Percentiles rank a stretch among this genome's conserved stretches.
phyloP scores from a whole-genome alignment of 208 protist genomes.

The Porcisia hertigi region DNA sequence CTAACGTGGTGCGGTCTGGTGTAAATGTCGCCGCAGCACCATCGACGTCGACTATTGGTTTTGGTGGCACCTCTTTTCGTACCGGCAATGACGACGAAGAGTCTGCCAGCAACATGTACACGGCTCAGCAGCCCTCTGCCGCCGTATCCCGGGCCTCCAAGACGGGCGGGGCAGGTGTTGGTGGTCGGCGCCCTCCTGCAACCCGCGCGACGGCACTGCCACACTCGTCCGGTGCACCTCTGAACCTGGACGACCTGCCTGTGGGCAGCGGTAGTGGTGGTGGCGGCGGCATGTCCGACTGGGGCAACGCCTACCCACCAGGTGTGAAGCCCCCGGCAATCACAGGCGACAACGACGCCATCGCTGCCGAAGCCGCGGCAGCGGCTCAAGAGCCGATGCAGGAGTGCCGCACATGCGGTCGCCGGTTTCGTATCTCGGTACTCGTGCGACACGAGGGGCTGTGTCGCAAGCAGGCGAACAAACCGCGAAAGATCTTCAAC shows the following conservation, averaged over 20 bases:
- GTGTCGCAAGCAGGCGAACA: slow-evolving; percentile 57
- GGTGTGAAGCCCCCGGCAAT: slow-evolving; percentile 24
- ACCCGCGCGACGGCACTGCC: slow-evolving; percentile 1
- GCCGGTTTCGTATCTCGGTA: slow-evolving; percentile 73
- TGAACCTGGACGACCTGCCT: slow-evolving; percentile 56
- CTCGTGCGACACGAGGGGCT: slow-evolving; percentile 61
- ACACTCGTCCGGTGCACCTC: background rate
- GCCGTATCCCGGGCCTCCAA: background rate
- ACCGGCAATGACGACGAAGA: slow-evolving; percentile 5
- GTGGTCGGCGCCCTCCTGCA: slow-evolving; percentile 6
- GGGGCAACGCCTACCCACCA: slow-evolving; percentile 48
- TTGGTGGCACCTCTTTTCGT: background rate
- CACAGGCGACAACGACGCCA: slow-evolving; percentile 27
- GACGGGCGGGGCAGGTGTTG: background rate
- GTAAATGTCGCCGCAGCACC: background rate
- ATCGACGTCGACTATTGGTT: background rate
- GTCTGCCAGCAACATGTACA: slow-evolving; percentile 10
- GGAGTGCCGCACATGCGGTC: slow-evolving; percentile 63
- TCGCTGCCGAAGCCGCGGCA: slow-evolving; percentile 42
- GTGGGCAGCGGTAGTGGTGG: slow-evolving; percentile 35
- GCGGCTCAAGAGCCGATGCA: slow-evolving; percentile 51
- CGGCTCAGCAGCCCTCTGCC: slow-evolving; percentile 5
- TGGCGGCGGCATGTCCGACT: slow-evolving; percentile 32
- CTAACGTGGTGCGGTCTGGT: background rate
- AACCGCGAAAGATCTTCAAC: slow-evolving; percentile 73